Base-by-base conservation (phyloP, 768 basidiomycete genomes). In the Mycena filopes region DNA sequence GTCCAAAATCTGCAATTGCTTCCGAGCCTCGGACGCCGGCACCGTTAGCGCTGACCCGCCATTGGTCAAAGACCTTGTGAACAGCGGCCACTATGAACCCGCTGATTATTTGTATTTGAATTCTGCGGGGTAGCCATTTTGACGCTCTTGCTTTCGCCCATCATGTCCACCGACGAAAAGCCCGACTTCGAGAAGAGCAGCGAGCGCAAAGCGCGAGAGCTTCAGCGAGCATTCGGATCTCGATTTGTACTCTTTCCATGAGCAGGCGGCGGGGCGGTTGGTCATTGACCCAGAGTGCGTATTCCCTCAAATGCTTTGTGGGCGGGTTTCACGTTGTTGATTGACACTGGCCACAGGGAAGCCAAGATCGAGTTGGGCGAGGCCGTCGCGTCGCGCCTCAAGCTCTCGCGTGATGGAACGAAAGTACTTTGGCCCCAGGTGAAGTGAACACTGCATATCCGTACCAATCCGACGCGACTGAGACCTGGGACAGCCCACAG, bases 341-440 rank as follows among this genome's bases (percentile, higher is more conserved):
- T 58, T 55, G 9, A 54, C 47, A 18, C 6, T 18, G 25, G 57
- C 12, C 13, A 26, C 59, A 86, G 85, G 31, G 87, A 89, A 73
- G 88, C 88, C 7, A 78, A 72, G 58, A 72, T 83, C 46, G 87
- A 88, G 71, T 86, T 87, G 61, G 87, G 87, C 25, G 84, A 85
- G 20, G 74, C 72, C 13, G 67, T 86, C 47, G 87, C 87, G 9
- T 76, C 80, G 25, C 78, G 74, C 51, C 76, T 89, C 54, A 88
- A 88, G 74, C 76, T 86, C 3, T 82, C 86, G 2, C 60, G 64
- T 20, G 83, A 86, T 48, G 86, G 87, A 1, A 82, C 78, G 31
- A 86, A 82, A 60, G 82, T 88, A 21, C 78, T 89, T 2, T 89
- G 87, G 86, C 88, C 88, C 12, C 87, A 88, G 43, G 68, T 62